Evolutionary conservation across 176 grass and related monocot genomes (phyloP).

Genomic region (Saccharum spontaneum): DNA sequence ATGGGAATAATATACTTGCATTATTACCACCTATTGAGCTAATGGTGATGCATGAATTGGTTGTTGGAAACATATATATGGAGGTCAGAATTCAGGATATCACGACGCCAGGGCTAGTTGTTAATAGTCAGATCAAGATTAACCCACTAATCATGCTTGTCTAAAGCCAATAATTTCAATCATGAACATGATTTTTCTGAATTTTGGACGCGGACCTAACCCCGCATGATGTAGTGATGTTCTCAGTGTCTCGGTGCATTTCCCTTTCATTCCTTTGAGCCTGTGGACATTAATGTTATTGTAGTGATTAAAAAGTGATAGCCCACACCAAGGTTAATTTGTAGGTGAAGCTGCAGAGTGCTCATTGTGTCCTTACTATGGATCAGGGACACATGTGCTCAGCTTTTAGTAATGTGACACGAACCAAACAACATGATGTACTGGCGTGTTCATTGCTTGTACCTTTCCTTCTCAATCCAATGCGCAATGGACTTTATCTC

Average conservation of each 20-base stretch:
- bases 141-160: conserved; percentile 38
- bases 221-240: conserved; percentile 13
- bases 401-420: conserved; percentile 45
- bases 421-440: conserved; percentile 52
- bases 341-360: conserved; percentile 37
- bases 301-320: conserved; percentile 14
- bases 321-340: conserved; percentile 41
- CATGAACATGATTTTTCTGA: conserved; percentile 10
- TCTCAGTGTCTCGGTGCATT: conserved; percentile 8
- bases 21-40: conserved; percentile 26
- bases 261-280: conserved; percentile 10
- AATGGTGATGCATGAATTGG: conserved; percentile 19
- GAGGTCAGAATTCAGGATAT: not conserved
- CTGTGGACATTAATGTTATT: conserved; percentile 6
- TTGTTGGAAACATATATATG: conserved; percentile 11
- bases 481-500: conserved; percentile 29
- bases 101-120: conserved; percentile 3
- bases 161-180: conserved; percentile 18
- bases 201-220: conserved; percentile 40
- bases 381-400: conserved; percentile 22
- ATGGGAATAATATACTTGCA: not conserved
- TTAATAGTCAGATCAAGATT: conserved; percentile 44
- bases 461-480: conserved; percentile 40
- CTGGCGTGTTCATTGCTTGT: conserved; percentile 26
- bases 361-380: conserved; percentile 23